phyloP scores from a whole-genome alignment of 2,329 filamentous ascomycete species.

The Penicillium sumatraense region DNA sequence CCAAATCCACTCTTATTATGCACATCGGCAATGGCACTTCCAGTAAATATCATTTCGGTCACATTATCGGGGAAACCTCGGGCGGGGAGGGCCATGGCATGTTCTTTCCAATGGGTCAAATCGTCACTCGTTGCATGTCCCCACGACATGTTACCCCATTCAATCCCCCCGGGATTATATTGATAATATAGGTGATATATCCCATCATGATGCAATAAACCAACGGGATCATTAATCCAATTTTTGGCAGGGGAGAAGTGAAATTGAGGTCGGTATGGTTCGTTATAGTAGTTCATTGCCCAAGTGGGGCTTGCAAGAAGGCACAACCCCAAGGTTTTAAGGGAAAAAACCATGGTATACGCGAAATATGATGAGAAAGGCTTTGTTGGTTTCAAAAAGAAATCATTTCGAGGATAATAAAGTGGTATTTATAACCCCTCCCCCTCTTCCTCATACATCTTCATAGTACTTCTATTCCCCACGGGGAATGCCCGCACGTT shows the following conservation, averaged over 20 bases:
- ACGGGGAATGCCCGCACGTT: conserved; percentile 12
- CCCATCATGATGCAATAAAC: conserved; percentile 11
- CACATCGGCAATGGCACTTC: conserved; percentile 62
- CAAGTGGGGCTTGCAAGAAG: conserved; percentile 11
- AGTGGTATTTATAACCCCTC: conserved; percentile 9
- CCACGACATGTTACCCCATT: conserved; percentile 52
- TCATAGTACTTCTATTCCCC: conserved; percentile 8
- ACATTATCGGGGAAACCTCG: conserved; percentile 50
- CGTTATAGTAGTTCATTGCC: conserved; percentile 13
- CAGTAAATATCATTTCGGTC: conserved; percentile 55
- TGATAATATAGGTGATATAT: conserved; percentile 60
- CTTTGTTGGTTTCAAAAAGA: not conserved
- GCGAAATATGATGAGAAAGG: not conserved
- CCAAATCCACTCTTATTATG: conserved; percentile 72
- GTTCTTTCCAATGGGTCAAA: conserved; percentile 65
- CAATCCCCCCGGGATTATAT: conserved; percentile 47
- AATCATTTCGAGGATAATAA: not conserved
- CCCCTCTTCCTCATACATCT: not conserved
- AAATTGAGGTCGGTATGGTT: conserved; percentile 14
- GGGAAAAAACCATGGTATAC: conserved; percentile 3
- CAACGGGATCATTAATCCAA: conserved; percentile 9
- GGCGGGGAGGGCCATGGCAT: conserved; percentile 61
- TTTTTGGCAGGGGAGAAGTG: conserved; percentile 12
- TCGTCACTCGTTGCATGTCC: conserved; percentile 52
- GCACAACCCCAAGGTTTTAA: not conserved